Percentiles rank a stretch among this genome's conserved stretches.
phyloP scores from a whole-genome alignment of 257 asterid species.

The Linderniella brevidens region DNA sequence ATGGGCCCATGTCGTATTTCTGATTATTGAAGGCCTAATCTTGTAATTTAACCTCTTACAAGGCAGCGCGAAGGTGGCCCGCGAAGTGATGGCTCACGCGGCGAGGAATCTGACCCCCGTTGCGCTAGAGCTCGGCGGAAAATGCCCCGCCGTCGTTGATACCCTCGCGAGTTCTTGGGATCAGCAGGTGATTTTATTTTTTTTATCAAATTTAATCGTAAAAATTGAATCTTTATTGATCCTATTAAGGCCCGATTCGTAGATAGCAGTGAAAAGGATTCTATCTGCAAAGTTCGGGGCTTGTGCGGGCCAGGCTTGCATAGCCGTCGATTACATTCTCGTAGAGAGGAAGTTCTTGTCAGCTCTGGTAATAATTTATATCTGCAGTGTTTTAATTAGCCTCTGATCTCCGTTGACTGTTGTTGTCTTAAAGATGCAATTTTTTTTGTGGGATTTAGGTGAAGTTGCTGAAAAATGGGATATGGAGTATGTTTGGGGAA shows the following conservation, averaged over 20 bases:
- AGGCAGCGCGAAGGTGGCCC: constrained; percentile 50
- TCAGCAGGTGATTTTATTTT: constrained; percentile 18
- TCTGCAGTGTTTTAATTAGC: too few relatives aligned
- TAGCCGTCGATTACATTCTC: constrained; percentile 55
- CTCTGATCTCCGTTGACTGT: not conserved
- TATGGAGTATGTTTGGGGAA: constrained; percentile 34
- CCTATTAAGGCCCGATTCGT: not conserved
- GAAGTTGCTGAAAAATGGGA: constrained; percentile 24
- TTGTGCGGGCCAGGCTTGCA: constrained; percentile 83
- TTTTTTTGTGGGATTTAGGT: constrained; percentile 23
- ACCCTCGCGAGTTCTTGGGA: constrained; percentile 45
- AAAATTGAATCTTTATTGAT: not conserved
- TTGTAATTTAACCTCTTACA: not conserved
- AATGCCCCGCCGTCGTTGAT: constrained; percentile 71
- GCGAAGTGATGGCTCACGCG: constrained; percentile 48
- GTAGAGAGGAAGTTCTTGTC: constrained; percentile 34
- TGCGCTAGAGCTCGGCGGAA: constrained; percentile 64
- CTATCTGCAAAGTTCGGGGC: constrained; percentile 56
- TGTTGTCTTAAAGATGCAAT: not conserved
- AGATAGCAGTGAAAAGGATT: constrained; percentile 58
- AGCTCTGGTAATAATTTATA: constrained; percentile 23
- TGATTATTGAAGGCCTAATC: not conserved
- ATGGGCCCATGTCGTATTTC: not conserved
- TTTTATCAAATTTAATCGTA: not conserved
- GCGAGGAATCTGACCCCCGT: constrained; percentile 69